Percentiles rank a stretch among this genome's conserved stretches.
Conservation (phyloP, 257 asterid species). For the Rhazya stricta region DNA sequence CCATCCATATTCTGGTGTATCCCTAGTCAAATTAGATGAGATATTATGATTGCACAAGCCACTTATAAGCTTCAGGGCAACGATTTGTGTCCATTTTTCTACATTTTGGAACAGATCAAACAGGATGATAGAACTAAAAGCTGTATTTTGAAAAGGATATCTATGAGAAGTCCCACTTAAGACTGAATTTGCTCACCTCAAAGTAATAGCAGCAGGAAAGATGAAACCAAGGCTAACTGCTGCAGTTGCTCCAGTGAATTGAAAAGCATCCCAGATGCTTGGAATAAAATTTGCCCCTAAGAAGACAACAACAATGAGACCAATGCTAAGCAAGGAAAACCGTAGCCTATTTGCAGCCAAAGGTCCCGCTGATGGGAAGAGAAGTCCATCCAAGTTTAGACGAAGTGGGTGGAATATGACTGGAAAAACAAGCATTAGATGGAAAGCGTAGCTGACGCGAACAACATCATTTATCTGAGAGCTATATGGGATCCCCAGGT, state of each 20-base stretch:
- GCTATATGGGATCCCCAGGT: constrained; percentile 79
- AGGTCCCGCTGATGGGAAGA: constrained; percentile 69
- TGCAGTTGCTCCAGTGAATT: constrained; percentile 92
- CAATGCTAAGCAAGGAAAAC: constrained; percentile 54
- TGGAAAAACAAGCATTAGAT: constrained; percentile 92
- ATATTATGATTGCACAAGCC: too few relatives aligned
- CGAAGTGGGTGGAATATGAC: constrained; percentile 74
- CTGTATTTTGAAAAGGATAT: too few relatives aligned
- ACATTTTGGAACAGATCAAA: too few relatives aligned
- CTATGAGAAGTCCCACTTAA: not conserved
- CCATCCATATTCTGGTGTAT: too few relatives aligned
- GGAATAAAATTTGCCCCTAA: constrained; percentile 87
- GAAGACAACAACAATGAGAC: constrained; percentile 50
- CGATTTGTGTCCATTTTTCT: too few relatives aligned
- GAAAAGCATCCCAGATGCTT: constrained; percentile 95
- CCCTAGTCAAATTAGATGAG: too few relatives aligned
- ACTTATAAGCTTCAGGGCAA: too few relatives aligned
- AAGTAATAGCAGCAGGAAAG: constrained; percentile 53
- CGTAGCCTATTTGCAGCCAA: constrained; percentile 52
- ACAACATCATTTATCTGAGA: constrained; percentile 65
- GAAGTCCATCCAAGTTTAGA: constrained; percentile 73
- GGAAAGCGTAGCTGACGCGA: constrained; percentile 87
- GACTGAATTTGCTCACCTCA: constrained; percentile 29
- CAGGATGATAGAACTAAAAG: too few relatives aligned
- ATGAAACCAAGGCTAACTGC: constrained; percentile 83